Evolutionary conservation across 768 basidiomycete species (phyloP), one percentile per base, ranked within the genome.

Genomic region (Coprinopsis marcescibilis): DNA sequence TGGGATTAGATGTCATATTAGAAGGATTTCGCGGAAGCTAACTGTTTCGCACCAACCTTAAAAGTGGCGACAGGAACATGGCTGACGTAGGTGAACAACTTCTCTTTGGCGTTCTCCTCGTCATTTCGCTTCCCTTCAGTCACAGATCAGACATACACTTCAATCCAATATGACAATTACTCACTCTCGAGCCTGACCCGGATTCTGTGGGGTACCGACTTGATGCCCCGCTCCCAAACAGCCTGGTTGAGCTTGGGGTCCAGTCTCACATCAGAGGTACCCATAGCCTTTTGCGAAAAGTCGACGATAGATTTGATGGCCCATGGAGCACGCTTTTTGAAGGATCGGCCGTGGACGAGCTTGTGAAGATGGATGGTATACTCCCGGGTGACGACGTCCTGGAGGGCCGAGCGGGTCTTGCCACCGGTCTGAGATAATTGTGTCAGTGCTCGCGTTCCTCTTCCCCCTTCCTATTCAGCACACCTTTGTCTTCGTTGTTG

Each of bases 341-440:
- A 97, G 34, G 88, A 85, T 51, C 85, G 80, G 57, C 86, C 89
- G 69, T 92, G 89, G 34, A 93, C 90, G 56, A 71, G 84, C 70
- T 95, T 96, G 84, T 96, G 92, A 32, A 97, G 73, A 72, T 96
- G 91, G 76, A 97, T 87, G 62, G 95, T 97, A 85, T 97, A 96
- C 68, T 99, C 95, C 62, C 94, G 85, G 55, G 94, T 89, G 55
- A 97, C 95, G 72, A 97, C 95, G 68, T 98, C 95, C 71, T 89
- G 81, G 65, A 97, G 89, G 46, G 95, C 95, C 50, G 92, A 94
- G 70, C 95, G 92, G 61, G 81, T 81, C 80, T 96, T 95, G 70
- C 82, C 82, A 66, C 76, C 74, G 61, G 84, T 76, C 77, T 82
- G 52, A 19, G 37, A 20, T 38, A 1, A 30, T 19, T 33, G 43